phyloP scores from a whole-genome alignment of 2,329 filamentous ascomycete species.

The Fusarium cicatricum region DNA sequence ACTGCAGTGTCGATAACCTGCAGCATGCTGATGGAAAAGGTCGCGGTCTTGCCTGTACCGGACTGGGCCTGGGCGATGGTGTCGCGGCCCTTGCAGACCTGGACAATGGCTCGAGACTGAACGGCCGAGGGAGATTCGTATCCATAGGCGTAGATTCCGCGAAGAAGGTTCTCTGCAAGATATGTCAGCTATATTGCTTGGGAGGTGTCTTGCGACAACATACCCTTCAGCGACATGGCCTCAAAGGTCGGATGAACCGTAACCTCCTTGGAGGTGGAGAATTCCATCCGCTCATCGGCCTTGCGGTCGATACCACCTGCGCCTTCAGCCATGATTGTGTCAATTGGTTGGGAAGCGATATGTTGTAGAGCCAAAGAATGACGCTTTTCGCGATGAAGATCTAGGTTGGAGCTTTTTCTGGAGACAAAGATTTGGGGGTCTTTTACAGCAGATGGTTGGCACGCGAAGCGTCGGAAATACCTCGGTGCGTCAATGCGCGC shows the following conservation, averaged over 20 bases:
- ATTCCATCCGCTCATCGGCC: conserved; percentile 96
- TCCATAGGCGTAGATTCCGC: conserved; percentile 97
- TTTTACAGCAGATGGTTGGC: conserved; percentile 26
- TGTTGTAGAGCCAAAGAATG: conserved; percentile 3
- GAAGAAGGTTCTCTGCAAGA: conserved; percentile 81
- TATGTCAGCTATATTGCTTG: conserved; percentile 20
- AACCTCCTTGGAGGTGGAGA: conserved; percentile 97
- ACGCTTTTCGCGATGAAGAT: conserved; percentile 20
- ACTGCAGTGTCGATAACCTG: conserved; percentile 95
- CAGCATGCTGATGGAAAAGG: conserved; percentile 95
- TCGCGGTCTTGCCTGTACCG: conserved; percentile 95
- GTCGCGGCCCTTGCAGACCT: conserved; percentile 98
- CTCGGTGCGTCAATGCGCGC: conserved; percentile 37
- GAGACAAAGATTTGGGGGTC: conserved; percentile 43
- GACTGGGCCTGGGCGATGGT: conserved; percentile 98
- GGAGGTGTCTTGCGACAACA: conserved; percentile 18
- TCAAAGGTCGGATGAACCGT: conserved; percentile 93
- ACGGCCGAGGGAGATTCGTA: conserved; percentile 98
- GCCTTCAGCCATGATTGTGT: conserved; percentile 81
- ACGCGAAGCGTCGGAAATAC: conserved; percentile 42
- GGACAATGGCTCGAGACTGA: conserved; percentile 96
- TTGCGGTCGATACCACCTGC: conserved; percentile 82
- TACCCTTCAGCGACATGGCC: conserved; percentile 92
- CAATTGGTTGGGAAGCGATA: conserved; percentile 4
- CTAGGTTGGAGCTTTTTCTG: conserved; percentile 9